Evolutionary conservation across 257 asterid genomes (phyloP).

Genomic region (Nicotiana knightiana): DNA sequence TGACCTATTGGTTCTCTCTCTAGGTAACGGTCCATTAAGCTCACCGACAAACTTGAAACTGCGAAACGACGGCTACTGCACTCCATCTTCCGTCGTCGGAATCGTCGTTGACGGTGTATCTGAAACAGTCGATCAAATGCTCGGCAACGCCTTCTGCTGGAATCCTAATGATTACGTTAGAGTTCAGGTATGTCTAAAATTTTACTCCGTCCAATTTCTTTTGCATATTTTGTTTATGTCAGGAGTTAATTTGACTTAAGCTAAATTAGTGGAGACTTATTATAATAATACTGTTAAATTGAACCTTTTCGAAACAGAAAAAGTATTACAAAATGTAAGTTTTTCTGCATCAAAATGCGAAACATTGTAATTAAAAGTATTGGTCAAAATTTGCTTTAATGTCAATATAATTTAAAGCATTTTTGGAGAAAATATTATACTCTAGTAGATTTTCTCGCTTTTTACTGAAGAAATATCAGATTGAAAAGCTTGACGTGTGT

Average conservation of each 20-base stretch:
- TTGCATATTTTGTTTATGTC: background rate
- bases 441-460: background rate
- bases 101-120: slow-evolving; percentile 88
- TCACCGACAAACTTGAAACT: slow-evolving; percentile 37
- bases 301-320: background rate
- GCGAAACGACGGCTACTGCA: slow-evolving; percentile 46
- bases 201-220: background rate
- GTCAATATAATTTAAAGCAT: background rate
- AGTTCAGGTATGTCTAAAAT: slow-evolving; percentile 54
- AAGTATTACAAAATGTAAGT: background rate
- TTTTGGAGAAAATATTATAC: background rate
- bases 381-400: background rate
- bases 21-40: slow-evolving; percentile 64
- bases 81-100: slow-evolving; percentile 51
- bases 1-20: slow-evolving; percentile 68
- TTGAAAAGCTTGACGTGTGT: slow-evolving; percentile 9
- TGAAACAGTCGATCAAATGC: slow-evolving; percentile 84
- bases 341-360: background rate
- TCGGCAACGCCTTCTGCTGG: slow-evolving; percentile 91
- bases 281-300: background rate
- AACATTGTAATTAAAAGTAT: background rate
- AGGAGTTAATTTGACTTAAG: background rate
- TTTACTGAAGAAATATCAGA: background rate
- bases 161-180: slow-evolving; percentile 75
- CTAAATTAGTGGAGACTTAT: background rate